Evolutionary conservation across 2,329 filamentous ascomycete genomes (phyloP), one percentile per base, ranked within the genome.

Genomic region (Chaetomium globosum): DNA sequence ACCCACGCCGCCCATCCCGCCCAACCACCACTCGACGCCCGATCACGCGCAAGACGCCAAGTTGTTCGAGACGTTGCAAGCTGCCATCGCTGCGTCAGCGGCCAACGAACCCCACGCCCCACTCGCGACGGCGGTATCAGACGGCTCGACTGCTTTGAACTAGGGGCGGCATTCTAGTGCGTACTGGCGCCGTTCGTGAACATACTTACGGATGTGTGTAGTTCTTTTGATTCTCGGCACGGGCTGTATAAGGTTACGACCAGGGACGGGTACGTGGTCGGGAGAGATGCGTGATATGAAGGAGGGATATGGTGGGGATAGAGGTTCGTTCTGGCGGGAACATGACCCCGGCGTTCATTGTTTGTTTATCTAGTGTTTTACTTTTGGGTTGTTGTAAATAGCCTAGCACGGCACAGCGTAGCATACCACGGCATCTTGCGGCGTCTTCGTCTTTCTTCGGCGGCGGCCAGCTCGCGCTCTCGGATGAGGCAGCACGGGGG

Each of bases 21-120:
- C 68, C 10, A 69, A 69, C 39, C 68, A 69, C 52, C 68, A 69
- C 52, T 65, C 68, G 23, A 66, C 66, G 12, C 68, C 66, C 19
- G 66, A 68, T 28, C 66, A 68, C 16, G 63, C 60, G 6, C 66
- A 69, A 51, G 68, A 68, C 10, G 28, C 60, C 13, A 62, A 56
- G 56, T 23, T 69, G 19, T 51, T 66, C 21, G 68, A 66, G 28
- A 58, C 64, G 12, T 43, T 69, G 31, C 55, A 66, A 30, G 68
- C 68, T 31, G 68, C 68, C 3, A 64, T 68, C 31, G 68, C 66
- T 4, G 63, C 51, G 30, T 51, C 63, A 19, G 49, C 57, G 39
- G 39, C 57, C 7, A 52, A 28, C 12, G 58, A 61, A 23, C 19
- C 21, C 12, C 59, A 62, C 12, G 1, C 53, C 28, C 28, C 59